phyloP scores from a whole-genome alignment of 371 early-diverging fungal species.

The Apophysomyces elegans region DNA sequence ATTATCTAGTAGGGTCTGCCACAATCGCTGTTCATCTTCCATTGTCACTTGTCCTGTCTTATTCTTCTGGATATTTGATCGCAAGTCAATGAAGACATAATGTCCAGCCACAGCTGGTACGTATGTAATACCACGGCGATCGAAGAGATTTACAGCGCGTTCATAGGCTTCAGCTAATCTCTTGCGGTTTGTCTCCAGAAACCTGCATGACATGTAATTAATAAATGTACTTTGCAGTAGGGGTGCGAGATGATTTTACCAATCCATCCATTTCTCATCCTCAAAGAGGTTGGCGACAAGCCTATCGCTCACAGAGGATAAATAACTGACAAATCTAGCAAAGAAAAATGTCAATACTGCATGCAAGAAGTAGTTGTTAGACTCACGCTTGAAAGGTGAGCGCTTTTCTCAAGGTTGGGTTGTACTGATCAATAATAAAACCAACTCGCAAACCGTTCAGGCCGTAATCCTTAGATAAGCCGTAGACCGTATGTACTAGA shows the following conservation, averaged over 20 bases:
- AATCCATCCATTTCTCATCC: conserved; percentile 62
- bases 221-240: not conserved
- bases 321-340: conserved; percentile 56
- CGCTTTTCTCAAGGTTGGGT: conserved; percentile 45
- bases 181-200: conserved; percentile 59
- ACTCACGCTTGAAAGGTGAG: conserved; percentile 46
- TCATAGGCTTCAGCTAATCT: conserved; percentile 58
- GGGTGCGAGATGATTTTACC: conserved; percentile 22
- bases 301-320: conserved; percentile 58
- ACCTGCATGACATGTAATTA: conserved; percentile 22
- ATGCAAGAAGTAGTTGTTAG: not conserved
- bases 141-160: conserved; percentile 40
- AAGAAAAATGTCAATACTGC: not conserved
- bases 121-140: conserved; percentile 50
- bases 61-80: conserved; percentile 27
- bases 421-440: conserved; percentile 67
- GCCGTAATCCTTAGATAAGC: conserved; percentile 80
- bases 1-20: conserved; percentile 47
- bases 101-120: conserved; percentile 68
- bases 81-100: conserved; percentile 69
- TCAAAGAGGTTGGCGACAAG: conserved; percentile 57
- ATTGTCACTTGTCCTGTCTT: conserved; percentile 16
- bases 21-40: conserved; percentile 40
- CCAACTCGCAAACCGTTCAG: conserved; percentile 75
- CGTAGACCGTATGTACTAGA: conserved; percentile 73